Conservation (phyloP, 352 stramenopile genomes). For the Globisporangium barbulae region DNA sequence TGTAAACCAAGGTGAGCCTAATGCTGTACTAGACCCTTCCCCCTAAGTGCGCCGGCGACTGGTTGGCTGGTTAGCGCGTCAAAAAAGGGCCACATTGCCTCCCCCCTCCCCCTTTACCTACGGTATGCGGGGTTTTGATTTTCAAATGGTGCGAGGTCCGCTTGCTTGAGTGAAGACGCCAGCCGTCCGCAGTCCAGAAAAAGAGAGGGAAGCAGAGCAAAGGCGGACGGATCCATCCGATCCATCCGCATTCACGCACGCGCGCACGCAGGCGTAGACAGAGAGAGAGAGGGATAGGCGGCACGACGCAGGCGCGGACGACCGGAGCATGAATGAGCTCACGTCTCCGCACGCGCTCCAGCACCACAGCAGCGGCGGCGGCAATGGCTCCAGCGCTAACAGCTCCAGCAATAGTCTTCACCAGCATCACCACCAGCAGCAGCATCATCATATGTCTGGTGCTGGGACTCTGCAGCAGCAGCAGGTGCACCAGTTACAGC, state of each 20-base stretch:
- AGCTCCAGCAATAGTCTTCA: neutral
- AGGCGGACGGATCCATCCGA: constrained; percentile 12
- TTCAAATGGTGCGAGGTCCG: constrained; percentile 31
- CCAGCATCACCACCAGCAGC: neutral
- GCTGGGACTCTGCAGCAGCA: constrained; percentile 8
- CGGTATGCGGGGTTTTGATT: constrained; percentile 18
- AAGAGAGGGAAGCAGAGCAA: constrained; percentile 9
- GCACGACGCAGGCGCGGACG: neutral
- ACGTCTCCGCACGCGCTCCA: constrained; percentile 15
- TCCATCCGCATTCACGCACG: neutral
- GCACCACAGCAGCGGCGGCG: constrained; percentile 16
- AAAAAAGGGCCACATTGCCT: constrained; percentile 9
- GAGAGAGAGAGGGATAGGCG: constrained; percentile 1
- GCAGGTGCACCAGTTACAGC: constrained; percentile 16
- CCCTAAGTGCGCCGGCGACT: constrained; percentile 20
- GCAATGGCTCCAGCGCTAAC: neutral
- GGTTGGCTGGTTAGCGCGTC: constrained; percentile 8
- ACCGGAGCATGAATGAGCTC: constrained; percentile 16
- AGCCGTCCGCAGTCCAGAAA: constrained; percentile 9
- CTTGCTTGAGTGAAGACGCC: constrained; percentile 7
- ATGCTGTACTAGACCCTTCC: constrained; percentile 5
- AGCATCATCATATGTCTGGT: neutral
- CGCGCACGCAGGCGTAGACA: neutral
- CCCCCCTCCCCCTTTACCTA: constrained; percentile 6
- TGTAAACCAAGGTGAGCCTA: neutral